Evolutionary conservation across 75 land plant genomes (phyloP).

Genomic region (Ceratopteris richardii): DNA sequence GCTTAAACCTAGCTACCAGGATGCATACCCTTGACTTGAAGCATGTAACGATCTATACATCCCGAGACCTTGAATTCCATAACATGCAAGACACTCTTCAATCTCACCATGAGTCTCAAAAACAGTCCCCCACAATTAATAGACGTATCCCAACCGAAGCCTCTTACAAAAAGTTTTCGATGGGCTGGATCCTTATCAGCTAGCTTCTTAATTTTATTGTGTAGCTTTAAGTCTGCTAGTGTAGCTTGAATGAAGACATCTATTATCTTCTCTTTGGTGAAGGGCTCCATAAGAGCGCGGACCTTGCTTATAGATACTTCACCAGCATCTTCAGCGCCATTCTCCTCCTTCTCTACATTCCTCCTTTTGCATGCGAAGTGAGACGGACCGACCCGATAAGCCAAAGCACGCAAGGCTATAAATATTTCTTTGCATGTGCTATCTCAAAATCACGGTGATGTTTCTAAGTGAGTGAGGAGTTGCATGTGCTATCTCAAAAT

Average conservation of each 20-base stretch:
- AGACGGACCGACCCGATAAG: too few species aligned
- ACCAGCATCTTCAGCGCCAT: slow-evolving; percentile 4
- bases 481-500: too few species aligned
- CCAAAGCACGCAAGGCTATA: too few species aligned
- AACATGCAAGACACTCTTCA: too few species aligned
- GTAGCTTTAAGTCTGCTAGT: slow-evolving; percentile 14
- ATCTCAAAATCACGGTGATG: too few species aligned
- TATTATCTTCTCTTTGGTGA: slow-evolving; percentile 40
- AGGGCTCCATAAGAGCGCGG: slow-evolving; percentile 36
- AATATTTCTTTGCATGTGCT: too few species aligned
- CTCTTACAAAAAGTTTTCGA: slow-evolving; percentile 58
- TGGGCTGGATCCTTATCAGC: slow-evolving; percentile 49
- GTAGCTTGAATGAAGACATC: slow-evolving; percentile 29
- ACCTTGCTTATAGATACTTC: slow-evolving; percentile 12
- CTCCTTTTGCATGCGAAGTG: too few species aligned
- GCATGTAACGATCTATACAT: not conserved
- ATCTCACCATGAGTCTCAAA: slow-evolving; percentile 45
- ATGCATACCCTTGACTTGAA: not conserved
- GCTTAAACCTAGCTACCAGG: not conserved
- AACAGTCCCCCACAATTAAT: slow-evolving; percentile 17
- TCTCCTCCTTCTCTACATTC: slow-evolving; percentile 11
- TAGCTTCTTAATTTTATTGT: slow-evolving; percentile 5
- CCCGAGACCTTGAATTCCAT: too few species aligned
- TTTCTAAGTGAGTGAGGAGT: too few species aligned
- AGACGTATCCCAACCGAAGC: slow-evolving; percentile 61